These are phyloP conservation scores for Penicillium verrucosum DNA, from an alignment of 2,329 filamentous ascomycete genomes.

Conservation along the genomic window DNA sequence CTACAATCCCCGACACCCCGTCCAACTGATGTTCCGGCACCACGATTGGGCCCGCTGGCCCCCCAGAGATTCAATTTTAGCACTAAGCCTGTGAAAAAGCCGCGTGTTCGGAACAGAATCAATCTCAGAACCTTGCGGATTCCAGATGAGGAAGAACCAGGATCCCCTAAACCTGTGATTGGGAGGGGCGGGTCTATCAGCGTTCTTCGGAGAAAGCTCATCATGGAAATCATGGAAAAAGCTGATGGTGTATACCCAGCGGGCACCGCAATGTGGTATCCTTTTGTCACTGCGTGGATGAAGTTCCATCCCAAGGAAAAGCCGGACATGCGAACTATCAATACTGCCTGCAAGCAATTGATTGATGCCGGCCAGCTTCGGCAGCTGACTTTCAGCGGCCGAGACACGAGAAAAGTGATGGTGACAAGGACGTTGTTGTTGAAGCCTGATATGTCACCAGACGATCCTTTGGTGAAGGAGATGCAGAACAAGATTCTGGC, in stretches of 20 bases:
- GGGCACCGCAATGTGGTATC: slow-evolving; percentile 53
- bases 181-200: slow-evolving; percentile 45
- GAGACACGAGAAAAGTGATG: slow-evolving; percentile 46
- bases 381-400: slow-evolving; percentile 52
- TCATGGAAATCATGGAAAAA: slow-evolving; percentile 54
- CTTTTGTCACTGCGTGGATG: slow-evolving; percentile 55
- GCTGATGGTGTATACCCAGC: slow-evolving; percentile 56
- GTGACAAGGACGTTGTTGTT: slow-evolving; percentile 52
- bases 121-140: background rate
- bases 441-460: slow-evolving; percentile 45
- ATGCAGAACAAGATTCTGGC: slow-evolving; percentile 52
- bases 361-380: slow-evolving; percentile 51
- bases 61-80: background rate
- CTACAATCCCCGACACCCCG: background rate
- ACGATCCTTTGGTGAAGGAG: slow-evolving; percentile 46
- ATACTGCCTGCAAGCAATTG: slow-evolving; percentile 49
- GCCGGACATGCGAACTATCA: slow-evolving; percentile 54
- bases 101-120: background rate
- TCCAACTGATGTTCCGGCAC: background rate
- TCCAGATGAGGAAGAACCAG: background rate
- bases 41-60: background rate
- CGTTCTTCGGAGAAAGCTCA: slow-evolving; percentile 48
- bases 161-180: background rate
- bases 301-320: slow-evolving; percentile 42
- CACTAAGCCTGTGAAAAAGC: background rate